Evolutionary conservation across 805 yeast species (phyloP).

Genomic region (Torulaspora delbrueckii): DNA sequence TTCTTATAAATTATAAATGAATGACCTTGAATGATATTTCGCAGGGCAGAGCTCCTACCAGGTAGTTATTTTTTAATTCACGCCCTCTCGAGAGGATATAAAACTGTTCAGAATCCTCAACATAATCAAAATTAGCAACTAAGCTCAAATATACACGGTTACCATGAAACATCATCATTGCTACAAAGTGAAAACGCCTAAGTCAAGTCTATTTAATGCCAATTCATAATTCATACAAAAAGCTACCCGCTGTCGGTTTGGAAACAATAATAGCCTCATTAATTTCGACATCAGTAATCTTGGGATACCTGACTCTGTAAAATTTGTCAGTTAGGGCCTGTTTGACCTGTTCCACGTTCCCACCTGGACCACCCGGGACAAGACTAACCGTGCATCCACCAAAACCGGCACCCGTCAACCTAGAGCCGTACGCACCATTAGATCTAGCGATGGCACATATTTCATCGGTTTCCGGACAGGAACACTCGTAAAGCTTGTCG

Average conservation of each 20-base stretch:
- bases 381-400: conserved; percentile 70
- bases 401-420: conserved; percentile 77
- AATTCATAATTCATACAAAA: conserved; percentile 26
- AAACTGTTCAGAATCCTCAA: background rate
- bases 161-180: no score
- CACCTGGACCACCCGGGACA: conserved; percentile 31
- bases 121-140: background rate
- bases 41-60: background rate
- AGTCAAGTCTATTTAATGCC: background rate
- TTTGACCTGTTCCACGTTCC: conserved; percentile 34
- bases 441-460: conserved; percentile 49
- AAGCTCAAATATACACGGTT: no score
- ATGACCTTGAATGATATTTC: background rate
- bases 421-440: conserved; percentile 59
- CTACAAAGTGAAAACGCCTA: background rate
- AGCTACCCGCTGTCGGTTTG: conserved; percentile 52
- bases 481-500: conserved; percentile 46
- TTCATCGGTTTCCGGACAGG: conserved; percentile 50
- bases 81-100: background rate
- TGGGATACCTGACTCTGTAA: conserved; percentile 47
- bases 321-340: conserved; percentile 49
- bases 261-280: conserved; percentile 50
- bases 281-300: conserved; percentile 42
- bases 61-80: background rate
- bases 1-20: background rate